Base-by-base conservation (phyloP, 768 basidiomycete species). In the Mycena sanguinolenta region DNA sequence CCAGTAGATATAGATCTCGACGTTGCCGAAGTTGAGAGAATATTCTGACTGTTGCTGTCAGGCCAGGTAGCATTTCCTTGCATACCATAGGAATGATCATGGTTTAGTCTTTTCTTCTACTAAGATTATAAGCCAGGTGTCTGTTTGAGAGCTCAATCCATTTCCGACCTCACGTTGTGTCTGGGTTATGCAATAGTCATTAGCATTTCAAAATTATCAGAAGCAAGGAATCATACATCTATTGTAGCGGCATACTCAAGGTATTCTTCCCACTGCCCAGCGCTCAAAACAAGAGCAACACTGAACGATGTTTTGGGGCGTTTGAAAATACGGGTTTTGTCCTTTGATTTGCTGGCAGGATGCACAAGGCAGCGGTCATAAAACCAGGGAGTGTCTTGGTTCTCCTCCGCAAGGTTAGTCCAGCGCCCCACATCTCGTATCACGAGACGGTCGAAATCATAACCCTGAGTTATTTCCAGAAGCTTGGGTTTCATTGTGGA, bases 311-410 rank as follows among this genome's bases (percentile, higher is more conserved):
- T 57, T 55, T 23, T 55, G 4, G 63, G 63, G 2, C 53, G 52
- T n/a, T 64, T 64, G 53, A 54, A 64, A 30, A 64, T 53, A 2
- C 27, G 34, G 7, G 32, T 38, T 7, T 52, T 50, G 38, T 64
- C 63, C 36, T 64, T 64, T 0, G 36, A 28, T 44, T 55, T 64
- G 1, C 0, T 30, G 25, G 36, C 14, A 4, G 63, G 27, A 4
- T 5, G 10, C 3, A 10, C 52, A 21, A 64, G 52, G 21, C 54
- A 64, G n/a, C n/a, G n/a, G n/a, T n/a, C n/a, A n/a, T n/a, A n/a
- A n/a, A n/a, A n/a, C n/a, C n/a, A n/a, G n/a, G n/a, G n/a, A n/a
- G n/a, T n/a, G n/a, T n/a, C n/a, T n/a, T n/a, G n/a, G n/a, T n/a
- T n/a, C n/a, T n/a, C n/a, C n/a, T n/a, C n/a, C n/a, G n/a, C n/a